Evolutionary conservation across 371 early-diverging fungal species (phyloP).

Genomic region (Syncephalastrum sp.): DNA sequence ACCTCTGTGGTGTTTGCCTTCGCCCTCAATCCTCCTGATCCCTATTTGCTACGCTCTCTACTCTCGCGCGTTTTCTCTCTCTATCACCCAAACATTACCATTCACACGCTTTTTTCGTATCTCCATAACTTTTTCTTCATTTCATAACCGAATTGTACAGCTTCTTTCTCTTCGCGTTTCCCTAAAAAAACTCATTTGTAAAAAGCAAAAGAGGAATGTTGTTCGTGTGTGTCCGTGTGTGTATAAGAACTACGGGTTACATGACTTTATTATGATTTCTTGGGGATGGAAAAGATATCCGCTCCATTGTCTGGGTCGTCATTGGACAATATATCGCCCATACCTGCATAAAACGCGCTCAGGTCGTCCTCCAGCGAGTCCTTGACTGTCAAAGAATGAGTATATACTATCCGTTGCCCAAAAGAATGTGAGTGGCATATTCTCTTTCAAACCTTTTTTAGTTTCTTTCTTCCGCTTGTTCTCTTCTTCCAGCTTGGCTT

Average conservation of each 20-base stretch:
- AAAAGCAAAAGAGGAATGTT: slow-evolving; percentile 9
- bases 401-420: neutral
- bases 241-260: too few relatives aligned
- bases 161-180: slow-evolving; percentile 6
- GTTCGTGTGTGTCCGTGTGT: neutral
- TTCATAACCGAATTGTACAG: slow-evolving; percentile 4
- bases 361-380: slow-evolving; percentile 40
- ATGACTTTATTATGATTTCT: slow-evolving; percentile 15
- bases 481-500: slow-evolving; percentile 19
- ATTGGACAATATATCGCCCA: slow-evolving; percentile 34
- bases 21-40: slow-evolving; percentile 8
- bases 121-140: slow-evolving; percentile 22
- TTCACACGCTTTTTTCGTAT: slow-evolving; percentile 12
- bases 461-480: slow-evolving; percentile 11
- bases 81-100: neutral
- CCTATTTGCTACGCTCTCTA: slow-evolving; percentile 2
- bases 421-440: neutral
- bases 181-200: slow-evolving; percentile 10
- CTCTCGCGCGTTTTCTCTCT: too few relatives aligned
- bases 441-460: slow-evolving; percentile 7
- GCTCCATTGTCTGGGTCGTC: slow-evolving; percentile 18
- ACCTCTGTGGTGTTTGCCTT: slow-evolving; percentile 2
- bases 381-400: slow-evolving; percentile 12
- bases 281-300: slow-evolving; percentile 46
- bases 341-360: slow-evolving; percentile 47